Percentiles rank a stretch among this genome's conserved stretches.
These are phyloP conservation scores for Backusella tarrabulga DNA, from an alignment of 192 early-diverging fungal genomes.

Conservation along the genomic window DNA sequence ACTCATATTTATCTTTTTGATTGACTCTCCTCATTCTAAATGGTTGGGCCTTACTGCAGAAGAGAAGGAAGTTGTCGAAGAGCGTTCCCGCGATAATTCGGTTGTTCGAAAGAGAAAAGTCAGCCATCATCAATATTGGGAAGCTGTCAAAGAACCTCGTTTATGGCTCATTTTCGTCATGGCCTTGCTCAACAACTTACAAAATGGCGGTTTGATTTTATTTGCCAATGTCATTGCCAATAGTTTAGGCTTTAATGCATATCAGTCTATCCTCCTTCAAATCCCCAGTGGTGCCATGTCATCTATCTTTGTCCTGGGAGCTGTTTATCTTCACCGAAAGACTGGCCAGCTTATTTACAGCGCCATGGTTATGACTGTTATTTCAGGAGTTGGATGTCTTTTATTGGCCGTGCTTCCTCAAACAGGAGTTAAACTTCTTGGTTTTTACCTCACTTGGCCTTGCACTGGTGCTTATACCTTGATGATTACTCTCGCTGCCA, in stretches of 20 bases:
- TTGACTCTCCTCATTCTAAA: slow-evolving; percentile 16
- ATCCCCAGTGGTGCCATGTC: neutral
- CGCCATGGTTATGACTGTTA: neutral
- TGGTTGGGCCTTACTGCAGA: slow-evolving; percentile 7
- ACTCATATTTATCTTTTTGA: slow-evolving; percentile 26
- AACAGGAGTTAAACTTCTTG: neutral
- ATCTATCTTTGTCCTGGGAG: neutral
- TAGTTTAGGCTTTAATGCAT: slow-evolving; percentile 13
- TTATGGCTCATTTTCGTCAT: slow-evolving; percentile 8
- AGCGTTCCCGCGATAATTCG: slow-evolving; percentile 21
- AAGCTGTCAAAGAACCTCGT: slow-evolving; percentile 22
- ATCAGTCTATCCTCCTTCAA: slow-evolving; percentile 8
- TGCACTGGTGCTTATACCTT: neutral
- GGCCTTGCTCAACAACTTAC: slow-evolving; percentile 1
- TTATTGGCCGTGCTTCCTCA: neutral
- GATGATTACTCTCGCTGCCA: neutral
- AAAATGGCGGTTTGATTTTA: slow-evolving; percentile 24
- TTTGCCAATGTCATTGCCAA: slow-evolving; percentile 12
- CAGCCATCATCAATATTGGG: slow-evolving; percentile 17
- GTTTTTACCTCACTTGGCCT: neutral
- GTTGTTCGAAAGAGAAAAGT: neutral
- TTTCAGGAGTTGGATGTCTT: neutral
- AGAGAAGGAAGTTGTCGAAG: slow-evolving; percentile 23
- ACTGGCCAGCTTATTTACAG: neutral
- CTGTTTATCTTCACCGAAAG: neutral